Percentiles rank a stretch among this genome's conserved stretches.
Conservation (phyloP, 2,329 filamentous ascomycete species). For the Pseudogymnoascus sp. region DNA sequence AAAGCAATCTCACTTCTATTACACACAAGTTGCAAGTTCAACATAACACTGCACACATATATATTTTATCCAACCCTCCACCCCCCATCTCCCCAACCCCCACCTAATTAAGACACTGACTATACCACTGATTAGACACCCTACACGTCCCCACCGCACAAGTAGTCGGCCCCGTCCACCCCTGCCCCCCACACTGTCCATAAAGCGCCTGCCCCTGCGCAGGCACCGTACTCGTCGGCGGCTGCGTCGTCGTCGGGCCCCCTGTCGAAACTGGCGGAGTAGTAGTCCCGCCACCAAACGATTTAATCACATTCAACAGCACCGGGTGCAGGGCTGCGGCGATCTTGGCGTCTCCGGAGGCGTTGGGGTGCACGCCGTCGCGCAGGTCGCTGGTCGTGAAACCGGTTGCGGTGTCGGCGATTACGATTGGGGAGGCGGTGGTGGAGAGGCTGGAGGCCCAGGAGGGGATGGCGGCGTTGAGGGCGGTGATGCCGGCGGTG, state of each 20-base stretch:
- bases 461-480: conserved; percentile 32
- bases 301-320: neutral
- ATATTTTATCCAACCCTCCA: neutral
- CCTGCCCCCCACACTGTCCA: conserved; percentile 9
- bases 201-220: neutral
- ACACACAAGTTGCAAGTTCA: neutral
- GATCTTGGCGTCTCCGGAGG: neutral
- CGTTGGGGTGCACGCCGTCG: conserved; percentile 35
- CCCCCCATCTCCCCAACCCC: neutral
- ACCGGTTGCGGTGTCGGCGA: conserved; percentile 31
- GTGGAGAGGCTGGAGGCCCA: conserved; percentile 31
- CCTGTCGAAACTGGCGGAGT: neutral
- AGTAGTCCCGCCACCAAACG: neutral
- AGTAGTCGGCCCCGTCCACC: conserved; percentile 5
- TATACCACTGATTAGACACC: conserved; percentile 16
- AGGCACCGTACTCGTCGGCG: neutral
- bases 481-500: conserved; percentile 22
- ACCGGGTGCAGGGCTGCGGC: neutral
- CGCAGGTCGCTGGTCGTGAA: conserved; percentile 27
- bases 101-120: conserved; percentile 7
- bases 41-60: neutral
- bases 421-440: neutral
- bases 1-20: no score
- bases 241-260: neutral
- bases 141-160: conserved; percentile 14